Evolutionary conservation across 805 yeast genomes (phyloP).

Genomic region (Ogataea zsoltii): DNA sequence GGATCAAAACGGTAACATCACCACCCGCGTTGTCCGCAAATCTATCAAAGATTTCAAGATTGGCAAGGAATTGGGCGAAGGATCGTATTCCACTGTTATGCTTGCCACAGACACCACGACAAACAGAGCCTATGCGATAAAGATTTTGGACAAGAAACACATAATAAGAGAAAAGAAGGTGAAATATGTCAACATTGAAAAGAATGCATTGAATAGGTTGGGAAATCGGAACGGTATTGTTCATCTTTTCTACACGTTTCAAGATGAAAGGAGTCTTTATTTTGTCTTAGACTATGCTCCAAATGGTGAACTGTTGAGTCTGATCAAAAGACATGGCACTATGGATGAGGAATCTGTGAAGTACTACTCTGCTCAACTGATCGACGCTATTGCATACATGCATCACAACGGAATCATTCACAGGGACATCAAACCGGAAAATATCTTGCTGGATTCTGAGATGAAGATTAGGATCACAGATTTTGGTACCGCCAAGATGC

Average conservation of each 20-base stretch:
- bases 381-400: conserved; percentile 72
- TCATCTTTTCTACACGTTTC: conserved; percentile 74
- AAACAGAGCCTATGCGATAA: conserved; percentile 67
- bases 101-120: conserved; percentile 78
- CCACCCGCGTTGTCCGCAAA: conserved; percentile 49
- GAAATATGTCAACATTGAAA: conserved; percentile 81
- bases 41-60: conserved; percentile 83
- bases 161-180: conserved; percentile 81
- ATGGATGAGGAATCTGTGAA: conserved; percentile 67
- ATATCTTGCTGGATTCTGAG: conserved; percentile 63
- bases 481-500: conserved; percentile 79
- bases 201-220: conserved; percentile 72
- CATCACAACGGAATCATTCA: conserved; percentile 77
- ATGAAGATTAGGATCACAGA: conserved; percentile 72
- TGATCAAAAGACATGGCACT: conserved; percentile 70
- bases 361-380: conserved; percentile 70
- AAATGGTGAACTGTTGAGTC: conserved; percentile 70
- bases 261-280: conserved; percentile 70
- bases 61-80: conserved; percentile 89
- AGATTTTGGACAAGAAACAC: conserved; percentile 73
- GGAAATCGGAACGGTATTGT: conserved; percentile 63
- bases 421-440: conserved; percentile 83
- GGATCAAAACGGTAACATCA: conserved; percentile 49
- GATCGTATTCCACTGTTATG: conserved; percentile 92
- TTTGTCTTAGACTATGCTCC: conserved; percentile 79